Evolutionary conservation across 257 asterid species (phyloP).

Genomic region (Solanum corneliomulleri): DNA sequence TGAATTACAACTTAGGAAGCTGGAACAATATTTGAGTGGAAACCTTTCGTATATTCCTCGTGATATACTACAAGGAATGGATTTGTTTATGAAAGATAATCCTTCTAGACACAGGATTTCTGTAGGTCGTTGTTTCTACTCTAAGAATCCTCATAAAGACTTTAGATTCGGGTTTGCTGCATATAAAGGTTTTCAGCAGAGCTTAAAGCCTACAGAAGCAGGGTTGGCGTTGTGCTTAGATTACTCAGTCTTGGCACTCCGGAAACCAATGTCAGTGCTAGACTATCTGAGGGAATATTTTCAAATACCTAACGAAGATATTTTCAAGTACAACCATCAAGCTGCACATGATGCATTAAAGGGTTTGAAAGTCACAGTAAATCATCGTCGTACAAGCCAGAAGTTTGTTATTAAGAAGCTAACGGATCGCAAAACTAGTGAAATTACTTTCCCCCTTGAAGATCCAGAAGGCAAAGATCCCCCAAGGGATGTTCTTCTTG

Average conservation of each 20-base stretch:
- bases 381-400: slow-evolving; percentile 46
- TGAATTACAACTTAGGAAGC: slow-evolving; percentile 28
- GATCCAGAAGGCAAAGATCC: slow-evolving; percentile 40
- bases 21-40: slow-evolving; percentile 37
- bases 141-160: slow-evolving; percentile 5
- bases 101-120: slow-evolving; percentile 25
- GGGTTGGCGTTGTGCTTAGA: slow-evolving; percentile 52
- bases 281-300: slow-evolving; percentile 28
- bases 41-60: slow-evolving; percentile 31
- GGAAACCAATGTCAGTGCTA: slow-evolving; percentile 33
- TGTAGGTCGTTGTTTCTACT: slow-evolving; percentile 36
- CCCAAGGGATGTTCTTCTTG: slow-evolving; percentile 7
- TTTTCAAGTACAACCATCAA: background rate
- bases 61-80: slow-evolving; percentile 57
- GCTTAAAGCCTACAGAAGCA: slow-evolving; percentile 49
- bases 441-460: slow-evolving; percentile 9
- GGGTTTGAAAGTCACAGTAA: slow-evolving; percentile 56
- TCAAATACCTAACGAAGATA: background rate
- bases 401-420: slow-evolving; percentile 31
- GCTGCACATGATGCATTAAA: slow-evolving; percentile 10
- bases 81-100: slow-evolving; percentile 58
- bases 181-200: slow-evolving; percentile 40
- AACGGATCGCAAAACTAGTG: background rate
- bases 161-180: slow-evolving; percentile 40
- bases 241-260: slow-evolving; percentile 37